Evolutionary conservation across 179 eudicot genomes (phyloP), one percentile per base, ranked within the genome.

Genomic region (Carnegiea gigantea): DNA sequence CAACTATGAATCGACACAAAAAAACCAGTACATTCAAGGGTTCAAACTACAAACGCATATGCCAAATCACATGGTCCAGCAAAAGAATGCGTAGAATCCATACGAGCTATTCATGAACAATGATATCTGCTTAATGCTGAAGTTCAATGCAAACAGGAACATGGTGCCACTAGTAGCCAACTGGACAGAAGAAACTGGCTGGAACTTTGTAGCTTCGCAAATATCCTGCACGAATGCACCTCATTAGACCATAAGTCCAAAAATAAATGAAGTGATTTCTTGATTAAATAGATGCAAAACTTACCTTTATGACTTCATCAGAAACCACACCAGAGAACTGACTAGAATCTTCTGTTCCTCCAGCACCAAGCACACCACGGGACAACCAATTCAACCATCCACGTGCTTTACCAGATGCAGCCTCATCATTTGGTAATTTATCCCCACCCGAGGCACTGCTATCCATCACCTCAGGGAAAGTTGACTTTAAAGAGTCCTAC

Each of bases 361-460:
- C 98, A 80, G 95, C 99, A 84, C 99, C 99, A 79, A 96, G 97
- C 89, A 96, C 92, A 77, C 99, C 99, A 83, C 89, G 93, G 76
- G 99, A 96, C 72, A 96, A 87, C 99, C 99, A 96, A 79, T 94
- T 92, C 85, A 96, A 81, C 99, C 98, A 96, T 85, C 99, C 97
- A 84, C 96, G 95, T 76, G 93, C 82, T 88, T 81, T 91, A 81
- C 86, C 86, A 43, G 94, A 84, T 68, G 89, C 71, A 75, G 82
- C 88, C 73, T 92, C 95, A 75, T 92, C 93, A 83, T 81, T 86
- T 77, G 73, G 82, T 75, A 85, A 67, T 79, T 87, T 91, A 62
- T 90, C 98, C 75, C 70, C 78, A 81, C 81, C 73, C 75, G 59
- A 21, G 72, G 38, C 77, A 24, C 79, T 81, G 72, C 83, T 81